These are phyloP conservation scores for Scleromitrula shiraiana DNA, from an alignment of 2,329 filamentous ascomycete species.

Conservation along the genomic window DNA sequence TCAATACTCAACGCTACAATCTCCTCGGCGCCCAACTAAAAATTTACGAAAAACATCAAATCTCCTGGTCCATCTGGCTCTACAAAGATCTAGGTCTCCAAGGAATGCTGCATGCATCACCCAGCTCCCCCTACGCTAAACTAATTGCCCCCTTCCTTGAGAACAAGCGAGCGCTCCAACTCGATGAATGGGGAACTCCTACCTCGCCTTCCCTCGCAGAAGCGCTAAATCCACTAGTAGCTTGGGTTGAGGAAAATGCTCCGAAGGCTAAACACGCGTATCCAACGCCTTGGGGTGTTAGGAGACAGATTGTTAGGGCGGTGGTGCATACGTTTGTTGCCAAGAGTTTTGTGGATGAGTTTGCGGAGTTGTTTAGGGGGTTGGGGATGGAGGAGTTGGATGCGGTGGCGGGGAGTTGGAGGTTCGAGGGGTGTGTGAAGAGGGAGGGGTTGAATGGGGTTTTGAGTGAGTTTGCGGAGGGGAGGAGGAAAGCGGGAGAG, in stretches of 20 bases:
- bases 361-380: conserved; percentile 45
- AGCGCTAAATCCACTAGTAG: conserved; percentile 12
- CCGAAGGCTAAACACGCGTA: conserved; percentile 21
- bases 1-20: conserved; percentile 38
- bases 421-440: conserved; percentile 43
- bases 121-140: conserved; percentile 40
- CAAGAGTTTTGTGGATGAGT: conserved; percentile 44
- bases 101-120: conserved; percentile 42
- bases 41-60: conserved; percentile 44
- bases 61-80: conserved; percentile 52
- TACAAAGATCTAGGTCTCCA: conserved; percentile 51
- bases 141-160: conserved; percentile 43
- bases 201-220: conserved; percentile 26
- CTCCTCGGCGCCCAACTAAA: conserved; percentile 40
- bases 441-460: conserved; percentile 31
- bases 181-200: conserved; percentile 48
- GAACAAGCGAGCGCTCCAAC: conserved; percentile 45
- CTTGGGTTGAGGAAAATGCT: conserved; percentile 38
- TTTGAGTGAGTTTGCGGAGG: conserved; percentile 17
- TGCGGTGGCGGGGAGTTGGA: conserved; percentile 38
- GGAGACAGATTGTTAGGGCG: conserved; percentile 38
- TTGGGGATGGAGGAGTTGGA: conserved; percentile 46
- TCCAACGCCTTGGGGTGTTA: conserved; percentile 38
- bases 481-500: neutral
- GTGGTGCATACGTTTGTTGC: conserved; percentile 42